Conservation (phyloP, 371 early-diverging fungal genomes). For the Apophysomyces ossiformis region DNA sequence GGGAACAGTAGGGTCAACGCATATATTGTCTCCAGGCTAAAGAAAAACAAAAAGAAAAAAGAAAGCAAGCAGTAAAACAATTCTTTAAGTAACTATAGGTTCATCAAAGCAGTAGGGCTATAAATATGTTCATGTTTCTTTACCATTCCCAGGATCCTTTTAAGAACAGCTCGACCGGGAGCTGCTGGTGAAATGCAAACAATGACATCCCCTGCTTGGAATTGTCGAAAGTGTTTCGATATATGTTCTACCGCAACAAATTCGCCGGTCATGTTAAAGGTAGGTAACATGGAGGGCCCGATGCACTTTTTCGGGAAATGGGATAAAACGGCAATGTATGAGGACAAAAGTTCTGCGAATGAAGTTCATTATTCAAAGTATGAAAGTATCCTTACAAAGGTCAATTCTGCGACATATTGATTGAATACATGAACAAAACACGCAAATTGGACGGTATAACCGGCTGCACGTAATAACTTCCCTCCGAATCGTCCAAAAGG, state of each 20-base stretch:
- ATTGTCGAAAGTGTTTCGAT: slow-evolving; percentile 53
- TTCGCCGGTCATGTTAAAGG: slow-evolving; percentile 72
- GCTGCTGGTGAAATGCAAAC: slow-evolving; percentile 70
- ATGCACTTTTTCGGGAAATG: slow-evolving; percentile 55
- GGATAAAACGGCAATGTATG: not conserved
- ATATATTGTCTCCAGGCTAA: slow-evolving; percentile 75
- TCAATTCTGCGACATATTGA: slow-evolving; percentile 67
- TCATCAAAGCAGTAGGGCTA: not conserved
- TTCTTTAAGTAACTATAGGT: not conserved
- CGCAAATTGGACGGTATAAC: slow-evolving; percentile 53
- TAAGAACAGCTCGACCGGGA: slow-evolving; percentile 71
- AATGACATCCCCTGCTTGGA: slow-evolving; percentile 76
- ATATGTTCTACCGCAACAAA: slow-evolving; percentile 71
- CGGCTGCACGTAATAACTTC: slow-evolving; percentile 26
- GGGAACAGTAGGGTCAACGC: slow-evolving; percentile 65
- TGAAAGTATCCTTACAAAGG: slow-evolving; percentile 55
- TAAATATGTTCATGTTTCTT: not conserved
- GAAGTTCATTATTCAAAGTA: too few relatives aligned
- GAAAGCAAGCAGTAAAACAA: not conserved
- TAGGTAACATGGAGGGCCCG: slow-evolving; percentile 90
- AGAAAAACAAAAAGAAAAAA: not conserved
- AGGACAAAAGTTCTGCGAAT: too few relatives aligned
- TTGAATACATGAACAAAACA: slow-evolving; percentile 68
- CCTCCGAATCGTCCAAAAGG: slow-evolving; percentile 21
- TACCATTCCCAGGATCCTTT: slow-evolving; percentile 81